A percentile compares a stretch with the other conserved stretches of the same genome.
phyloP scores from a whole-genome alignment of 805 yeast genomes.

The Jamesozyma piceae region DNA sequence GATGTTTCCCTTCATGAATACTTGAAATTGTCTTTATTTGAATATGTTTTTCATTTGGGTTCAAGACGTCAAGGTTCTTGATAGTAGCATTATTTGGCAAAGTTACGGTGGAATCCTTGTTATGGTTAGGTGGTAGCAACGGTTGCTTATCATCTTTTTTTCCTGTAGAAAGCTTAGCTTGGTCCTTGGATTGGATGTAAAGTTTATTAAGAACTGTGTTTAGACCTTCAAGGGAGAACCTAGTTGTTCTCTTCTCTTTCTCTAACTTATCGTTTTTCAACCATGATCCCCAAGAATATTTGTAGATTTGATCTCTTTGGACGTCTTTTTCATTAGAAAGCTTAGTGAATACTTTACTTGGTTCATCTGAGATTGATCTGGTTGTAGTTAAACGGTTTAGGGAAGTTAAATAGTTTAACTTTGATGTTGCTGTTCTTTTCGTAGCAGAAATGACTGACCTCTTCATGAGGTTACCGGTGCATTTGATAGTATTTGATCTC shows the following conservation, averaged over 20 bases:
- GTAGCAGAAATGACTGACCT: not conserved
- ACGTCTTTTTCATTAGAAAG: conserved; percentile 57
- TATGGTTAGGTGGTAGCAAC: conserved; percentile 10
- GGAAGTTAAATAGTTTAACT: not conserved
- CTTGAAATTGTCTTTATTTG: conserved; percentile 66
- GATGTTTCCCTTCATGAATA: conserved; percentile 90
- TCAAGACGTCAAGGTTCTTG: conserved; percentile 36
- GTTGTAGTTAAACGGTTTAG: not conserved
- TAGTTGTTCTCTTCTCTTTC: conserved; percentile 67
- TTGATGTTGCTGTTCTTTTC: not conserved
- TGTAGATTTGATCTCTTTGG: conserved; percentile 61
- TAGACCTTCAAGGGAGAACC: conserved; percentile 73
- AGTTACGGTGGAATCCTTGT: conserved; percentile 33
- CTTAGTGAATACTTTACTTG: conserved; percentile 39
- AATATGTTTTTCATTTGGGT: conserved; percentile 35
- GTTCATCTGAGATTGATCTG: conserved; percentile 27
- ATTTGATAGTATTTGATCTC: not conserved
- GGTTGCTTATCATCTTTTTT: conserved; percentile 19
- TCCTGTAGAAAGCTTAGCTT: conserved; percentile 17
- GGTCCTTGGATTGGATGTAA: conserved; percentile 27
- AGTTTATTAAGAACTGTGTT: conserved; percentile 43
- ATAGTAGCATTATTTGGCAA: conserved; percentile 42
- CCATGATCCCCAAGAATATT: conserved; percentile 96
- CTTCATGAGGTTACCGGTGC: not conserved
- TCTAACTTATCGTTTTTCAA: conserved; percentile 66